A percentile compares a stretch with the other conserved stretches of the same genome.
These are phyloP conservation scores for Penicillium riverlandense DNA, from an alignment of 495 filamentous ascomycete species.

Conservation along the genomic window DNA sequence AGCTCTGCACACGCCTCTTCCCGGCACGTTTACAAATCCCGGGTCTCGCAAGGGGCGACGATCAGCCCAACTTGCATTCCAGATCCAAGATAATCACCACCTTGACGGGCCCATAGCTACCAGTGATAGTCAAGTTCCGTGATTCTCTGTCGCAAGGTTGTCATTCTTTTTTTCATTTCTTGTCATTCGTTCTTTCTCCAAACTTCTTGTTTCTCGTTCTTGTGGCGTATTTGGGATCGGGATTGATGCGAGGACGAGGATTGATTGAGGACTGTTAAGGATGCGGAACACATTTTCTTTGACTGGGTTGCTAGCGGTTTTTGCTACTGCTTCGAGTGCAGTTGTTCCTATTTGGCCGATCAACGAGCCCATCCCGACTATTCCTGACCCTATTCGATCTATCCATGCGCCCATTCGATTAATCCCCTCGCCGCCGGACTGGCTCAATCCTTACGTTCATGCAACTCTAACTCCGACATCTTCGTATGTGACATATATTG, in stretches of 20 bases:
- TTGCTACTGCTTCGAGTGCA: conserved; percentile 6
- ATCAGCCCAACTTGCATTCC: conserved; percentile 5
- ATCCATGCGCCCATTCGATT: too few relatives aligned
- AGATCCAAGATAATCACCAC: background rate
- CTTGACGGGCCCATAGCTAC: conserved; percentile 5
- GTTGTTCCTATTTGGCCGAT: conserved; percentile 4
- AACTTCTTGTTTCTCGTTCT: background rate
- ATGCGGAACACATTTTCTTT: conserved; percentile 11
- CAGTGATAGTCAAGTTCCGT: background rate
- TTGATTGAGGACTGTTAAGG: background rate
- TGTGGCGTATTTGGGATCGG: background rate
- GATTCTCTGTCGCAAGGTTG: background rate
- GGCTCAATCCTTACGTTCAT: background rate
- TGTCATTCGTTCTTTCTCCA: background rate
- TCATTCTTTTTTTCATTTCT: background rate
- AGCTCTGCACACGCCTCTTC: background rate
- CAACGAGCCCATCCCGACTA: background rate
- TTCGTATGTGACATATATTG: too few relatives aligned
- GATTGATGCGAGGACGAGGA: background rate
- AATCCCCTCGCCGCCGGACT: background rate
- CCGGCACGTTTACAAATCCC: background rate
- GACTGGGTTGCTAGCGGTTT: conserved; percentile 7
- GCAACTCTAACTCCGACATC: background rate
- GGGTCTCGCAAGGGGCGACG: conserved; percentile 6
- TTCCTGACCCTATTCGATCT: background rate